phyloP scores from a whole-genome alignment of 2,329 filamentous ascomycete genomes.

The Emericellopsis cladophorae region DNA sequence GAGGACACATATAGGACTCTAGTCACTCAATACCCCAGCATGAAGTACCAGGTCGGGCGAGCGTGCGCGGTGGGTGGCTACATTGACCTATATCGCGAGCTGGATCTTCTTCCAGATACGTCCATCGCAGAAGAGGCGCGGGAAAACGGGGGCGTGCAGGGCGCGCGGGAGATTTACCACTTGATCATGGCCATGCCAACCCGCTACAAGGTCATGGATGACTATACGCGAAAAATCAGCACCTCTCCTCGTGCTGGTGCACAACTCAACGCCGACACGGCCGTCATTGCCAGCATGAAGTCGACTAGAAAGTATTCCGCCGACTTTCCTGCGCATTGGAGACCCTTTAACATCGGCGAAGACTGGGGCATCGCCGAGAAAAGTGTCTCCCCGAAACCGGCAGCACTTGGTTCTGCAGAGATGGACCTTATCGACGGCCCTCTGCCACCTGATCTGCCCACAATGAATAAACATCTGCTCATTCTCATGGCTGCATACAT shows the following conservation, averaged over 20 bases:
- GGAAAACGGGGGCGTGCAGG: not conserved
- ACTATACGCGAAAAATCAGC: constrained; percentile 12
- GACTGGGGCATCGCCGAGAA: not conserved
- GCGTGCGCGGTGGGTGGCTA: constrained; percentile 26
- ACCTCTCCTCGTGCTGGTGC: not conserved
- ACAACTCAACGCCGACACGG: not conserved
- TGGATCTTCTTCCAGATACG: constrained; percentile 23
- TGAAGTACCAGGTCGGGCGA: constrained; percentile 23
- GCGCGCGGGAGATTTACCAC: constrained; percentile 13
- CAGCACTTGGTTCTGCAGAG: not conserved
- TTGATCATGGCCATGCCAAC: constrained; percentile 12
- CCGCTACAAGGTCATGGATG: constrained; percentile 22
- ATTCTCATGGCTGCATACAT: constrained; percentile 22
- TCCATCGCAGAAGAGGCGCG: constrained; percentile 26
- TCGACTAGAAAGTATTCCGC: not conserved
- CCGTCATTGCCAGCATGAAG: not conserved
- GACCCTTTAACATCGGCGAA: not conserved
- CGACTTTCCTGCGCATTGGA: not conserved
- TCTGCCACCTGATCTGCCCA: not conserved
- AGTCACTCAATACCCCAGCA: constrained; percentile 13
- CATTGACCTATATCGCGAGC: constrained; percentile 17
- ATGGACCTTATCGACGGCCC: not conserved
- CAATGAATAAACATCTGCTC: constrained; percentile 20
- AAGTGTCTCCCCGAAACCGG: not conserved
- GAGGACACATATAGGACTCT: constrained; percentile 22